A percentile compares a stretch with the other conserved stretches of the same genome.
Evolutionary conservation across 2,329 filamentous ascomycete species (phyloP).

Genomic region (Trichoderma sp.): DNA sequence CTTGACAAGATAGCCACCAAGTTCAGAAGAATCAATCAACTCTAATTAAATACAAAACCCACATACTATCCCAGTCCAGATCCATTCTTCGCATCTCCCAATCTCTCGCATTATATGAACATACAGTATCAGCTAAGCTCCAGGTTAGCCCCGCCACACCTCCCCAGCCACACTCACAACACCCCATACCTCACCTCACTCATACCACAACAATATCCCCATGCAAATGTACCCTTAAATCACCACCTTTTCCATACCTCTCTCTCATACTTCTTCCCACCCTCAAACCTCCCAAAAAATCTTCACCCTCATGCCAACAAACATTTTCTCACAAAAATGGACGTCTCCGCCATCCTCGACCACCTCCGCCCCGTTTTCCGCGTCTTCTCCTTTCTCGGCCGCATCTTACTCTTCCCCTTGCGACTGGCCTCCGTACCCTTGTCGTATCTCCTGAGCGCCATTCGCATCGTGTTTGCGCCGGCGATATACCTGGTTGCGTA

Average conservation of each 20-base stretch:
- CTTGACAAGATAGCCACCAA: background rate
- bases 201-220: background rate
- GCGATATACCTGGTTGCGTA: constrained; percentile 36
- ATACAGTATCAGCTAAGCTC: background rate
- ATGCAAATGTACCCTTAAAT: background rate
- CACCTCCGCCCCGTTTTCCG: constrained; percentile 31
- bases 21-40: background rate
- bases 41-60: background rate
- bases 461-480: constrained; percentile 39
- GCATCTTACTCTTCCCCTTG: constrained; percentile 32
- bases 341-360: constrained; percentile 29
- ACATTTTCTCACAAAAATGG: constrained; percentile 18
- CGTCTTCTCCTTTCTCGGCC: constrained; percentile 26
- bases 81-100: background rate
- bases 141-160: background rate
- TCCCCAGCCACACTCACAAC: background rate
- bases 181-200: background rate
- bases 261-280: background rate
- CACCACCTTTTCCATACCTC: background rate
- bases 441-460: constrained; percentile 27
- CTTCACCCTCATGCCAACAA: background rate
- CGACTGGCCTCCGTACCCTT: constrained; percentile 34
- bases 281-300: background rate
- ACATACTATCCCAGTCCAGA: too few relatives aligned
- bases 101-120: background rate